These are phyloP conservation scores for Geranomyces variabilis DNA, from an alignment of 192 early-diverging fungal species.

Conservation along the genomic window DNA sequence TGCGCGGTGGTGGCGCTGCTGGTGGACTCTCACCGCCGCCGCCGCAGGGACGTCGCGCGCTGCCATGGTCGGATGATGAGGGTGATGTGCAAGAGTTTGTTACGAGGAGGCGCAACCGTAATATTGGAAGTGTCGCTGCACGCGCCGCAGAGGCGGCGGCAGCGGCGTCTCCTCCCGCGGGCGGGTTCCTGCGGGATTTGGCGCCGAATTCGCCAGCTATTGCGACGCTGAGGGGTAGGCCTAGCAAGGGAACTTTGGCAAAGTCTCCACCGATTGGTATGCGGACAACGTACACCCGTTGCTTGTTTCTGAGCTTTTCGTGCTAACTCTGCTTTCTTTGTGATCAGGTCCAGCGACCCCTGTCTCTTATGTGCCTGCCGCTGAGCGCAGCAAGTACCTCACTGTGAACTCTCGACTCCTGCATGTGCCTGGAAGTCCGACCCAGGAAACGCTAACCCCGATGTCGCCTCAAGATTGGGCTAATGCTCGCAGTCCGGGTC, in stretches of 20 bases:
- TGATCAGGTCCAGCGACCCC: constrained; percentile 20
- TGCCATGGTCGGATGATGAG: constrained; percentile 45
- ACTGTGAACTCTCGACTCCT: constrained; percentile 12
- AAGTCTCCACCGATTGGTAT: constrained; percentile 32
- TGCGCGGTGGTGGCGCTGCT: constrained; percentile 10
- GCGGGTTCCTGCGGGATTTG: constrained; percentile 27
- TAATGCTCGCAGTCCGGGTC: not conserved
- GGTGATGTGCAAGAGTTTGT: constrained; percentile 38
- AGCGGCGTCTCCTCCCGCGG: constrained; percentile 11
- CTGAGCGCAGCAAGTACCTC: constrained; percentile 24
- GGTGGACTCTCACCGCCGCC: not conserved
- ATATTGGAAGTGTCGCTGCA: not conserved
- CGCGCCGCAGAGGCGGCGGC: not conserved
- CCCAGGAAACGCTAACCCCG: constrained; percentile 22
- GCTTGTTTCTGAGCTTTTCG: not conserved
- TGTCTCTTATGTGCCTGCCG: constrained; percentile 29
- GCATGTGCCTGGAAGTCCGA: constrained; percentile 23
- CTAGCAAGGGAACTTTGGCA: constrained; percentile 26
- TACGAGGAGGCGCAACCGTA: not conserved
- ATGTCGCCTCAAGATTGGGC: constrained; percentile 29
- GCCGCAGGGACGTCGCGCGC: constrained; percentile 25
- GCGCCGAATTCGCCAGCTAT: constrained; percentile 26
- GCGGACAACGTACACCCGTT: not conserved
- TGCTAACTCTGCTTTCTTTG: too few relatives aligned
- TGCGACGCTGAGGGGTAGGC: constrained; percentile 25